Conservation (phyloP, 2,329 filamentous ascomycete genomes). For the Fusarium anguioides region DNA sequence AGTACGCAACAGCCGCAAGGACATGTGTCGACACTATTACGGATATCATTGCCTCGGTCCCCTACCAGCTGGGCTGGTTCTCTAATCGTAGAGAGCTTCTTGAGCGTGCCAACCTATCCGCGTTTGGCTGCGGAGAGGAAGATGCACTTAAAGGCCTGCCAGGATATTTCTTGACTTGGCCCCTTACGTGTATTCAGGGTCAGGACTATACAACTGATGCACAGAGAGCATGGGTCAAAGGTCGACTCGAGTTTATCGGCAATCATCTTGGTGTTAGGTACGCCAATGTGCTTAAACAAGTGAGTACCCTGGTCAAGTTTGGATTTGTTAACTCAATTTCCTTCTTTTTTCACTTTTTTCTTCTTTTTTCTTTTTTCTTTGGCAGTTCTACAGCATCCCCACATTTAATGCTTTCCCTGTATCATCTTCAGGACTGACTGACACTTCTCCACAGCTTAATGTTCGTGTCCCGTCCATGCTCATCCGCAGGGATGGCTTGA, state of each 20-base stretch:
- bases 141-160: slow-evolving; percentile 64
- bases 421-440: slow-evolving; percentile 21
- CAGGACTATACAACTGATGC: slow-evolving; percentile 70
- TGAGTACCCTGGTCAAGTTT: slow-evolving; percentile 48
- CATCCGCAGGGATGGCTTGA: slow-evolving; percentile 64
- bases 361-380: background rate
- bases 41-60: slow-evolving; percentile 70
- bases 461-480: slow-evolving; percentile 72
- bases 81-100: slow-evolving; percentile 57
- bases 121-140: slow-evolving; percentile 63
- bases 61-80: slow-evolving; percentile 71
- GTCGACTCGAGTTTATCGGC: slow-evolving; percentile 65
- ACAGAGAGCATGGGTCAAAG: slow-evolving; percentile 66
- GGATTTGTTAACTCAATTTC: background rate
- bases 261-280: slow-evolving; percentile 68
- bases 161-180: slow-evolving; percentile 70
- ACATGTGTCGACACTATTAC: slow-evolving; percentile 64
- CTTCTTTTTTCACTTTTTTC: background rate
- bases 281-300: slow-evolving; percentile 65
- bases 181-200: slow-evolving; percentile 63
- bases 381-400: background rate
- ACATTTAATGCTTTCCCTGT: slow-evolving; percentile 22
- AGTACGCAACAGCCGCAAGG: slow-evolving; percentile 67
- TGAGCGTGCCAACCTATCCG: slow-evolving; percentile 54
- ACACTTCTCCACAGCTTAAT: slow-evolving; percentile 58